A percentile compares a stretch with the other conserved stretches of the same genome.
Conservation (phyloP, 441 rosid species). For the Raphanus hybrid region DNA sequence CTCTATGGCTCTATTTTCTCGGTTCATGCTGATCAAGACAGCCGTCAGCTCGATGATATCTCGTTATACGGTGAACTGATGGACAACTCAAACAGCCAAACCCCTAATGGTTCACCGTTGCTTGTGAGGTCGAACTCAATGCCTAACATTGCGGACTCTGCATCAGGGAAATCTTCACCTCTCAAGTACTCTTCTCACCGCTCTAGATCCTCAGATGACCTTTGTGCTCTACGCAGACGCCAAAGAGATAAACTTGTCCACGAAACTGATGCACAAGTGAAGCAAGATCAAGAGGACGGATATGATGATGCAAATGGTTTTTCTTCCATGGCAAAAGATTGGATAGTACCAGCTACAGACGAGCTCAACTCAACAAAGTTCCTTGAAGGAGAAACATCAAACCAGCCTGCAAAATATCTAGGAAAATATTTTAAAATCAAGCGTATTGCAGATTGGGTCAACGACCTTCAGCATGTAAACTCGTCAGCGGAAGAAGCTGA, state of each 20-base stretch:
- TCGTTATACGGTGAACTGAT: slow-evolving; percentile 49
- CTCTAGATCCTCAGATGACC: slow-evolving; percentile 73
- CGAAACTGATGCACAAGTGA: slow-evolving; percentile 42
- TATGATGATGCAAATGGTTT: slow-evolving; percentile 57
- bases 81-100: slow-evolving; percentile 47
- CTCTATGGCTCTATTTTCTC: slow-evolving; percentile 61
- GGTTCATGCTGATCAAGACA: slow-evolving; percentile 59
- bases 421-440: slow-evolving; percentile 69
- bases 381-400: slow-evolving; percentile 54
- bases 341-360: slow-evolving; percentile 69
- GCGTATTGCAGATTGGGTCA: slow-evolving; percentile 90
- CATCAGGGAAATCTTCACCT: slow-evolving; percentile 47
- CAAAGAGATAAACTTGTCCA: slow-evolving; percentile 47
- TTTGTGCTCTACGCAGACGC: slow-evolving; percentile 47
- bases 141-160: slow-evolving; percentile 53
- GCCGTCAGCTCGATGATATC: slow-evolving; percentile 51
- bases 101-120: slow-evolving; percentile 46
- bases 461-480: slow-evolving; percentile 66
- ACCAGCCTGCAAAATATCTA: slow-evolving; percentile 51
- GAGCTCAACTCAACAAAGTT: slow-evolving; percentile 47
- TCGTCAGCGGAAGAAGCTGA: slow-evolving; percentile 53
- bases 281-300: slow-evolving; percentile 50
- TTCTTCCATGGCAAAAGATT: slow-evolving; percentile 65
- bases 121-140: slow-evolving; percentile 61
- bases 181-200: slow-evolving; percentile 38